Conservation (phyloP, 192 early-diverging fungal species). For the Paraglomus occultum region DNA sequence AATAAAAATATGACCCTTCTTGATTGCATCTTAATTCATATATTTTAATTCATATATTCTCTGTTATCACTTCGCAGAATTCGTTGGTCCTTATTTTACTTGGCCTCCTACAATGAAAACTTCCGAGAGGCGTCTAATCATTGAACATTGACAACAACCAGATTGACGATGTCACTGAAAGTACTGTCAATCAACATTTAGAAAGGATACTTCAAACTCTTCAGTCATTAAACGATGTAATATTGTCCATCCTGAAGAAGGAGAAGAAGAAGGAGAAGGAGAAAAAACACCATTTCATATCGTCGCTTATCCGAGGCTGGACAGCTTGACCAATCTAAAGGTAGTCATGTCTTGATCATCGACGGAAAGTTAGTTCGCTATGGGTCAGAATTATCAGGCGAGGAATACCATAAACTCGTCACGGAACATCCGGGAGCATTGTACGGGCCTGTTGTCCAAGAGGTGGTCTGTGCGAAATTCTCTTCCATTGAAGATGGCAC, state of each 20-base stretch:
- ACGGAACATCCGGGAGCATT: not conserved
- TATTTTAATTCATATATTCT: conserved; percentile 16
- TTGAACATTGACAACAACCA: too few species aligned
- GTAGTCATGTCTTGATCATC: not conserved
- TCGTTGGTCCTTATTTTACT: not conserved
- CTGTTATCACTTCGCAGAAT: conserved; percentile 18
- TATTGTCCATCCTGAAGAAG: not conserved
- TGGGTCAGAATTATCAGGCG: not conserved
- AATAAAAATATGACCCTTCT: not conserved
- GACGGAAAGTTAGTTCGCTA: not conserved
- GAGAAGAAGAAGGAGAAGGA: conserved; percentile 10
- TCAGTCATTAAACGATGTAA: too few species aligned
- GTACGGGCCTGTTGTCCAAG: conserved; percentile 1
- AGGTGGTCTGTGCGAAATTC: not conserved
- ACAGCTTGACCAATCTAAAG: not conserved
- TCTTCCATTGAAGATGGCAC: not conserved
- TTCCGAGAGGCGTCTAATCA: not conserved
- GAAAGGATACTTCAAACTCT: too few species aligned
- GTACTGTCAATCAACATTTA: too few species aligned
- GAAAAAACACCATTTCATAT: conserved; percentile 4
- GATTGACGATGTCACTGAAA: not conserved
- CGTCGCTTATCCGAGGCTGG: not conserved
- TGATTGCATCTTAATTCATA: not conserved
- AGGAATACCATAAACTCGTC: not conserved
- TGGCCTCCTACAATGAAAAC: not conserved